A percentile compares a stretch with the other conserved stretches of the same genome.
phyloP scores from a whole-genome alignment of 2,329 filamentous ascomycete genomes.

The Ophiognomonia clavigignenti-juglandacearum region DNA sequence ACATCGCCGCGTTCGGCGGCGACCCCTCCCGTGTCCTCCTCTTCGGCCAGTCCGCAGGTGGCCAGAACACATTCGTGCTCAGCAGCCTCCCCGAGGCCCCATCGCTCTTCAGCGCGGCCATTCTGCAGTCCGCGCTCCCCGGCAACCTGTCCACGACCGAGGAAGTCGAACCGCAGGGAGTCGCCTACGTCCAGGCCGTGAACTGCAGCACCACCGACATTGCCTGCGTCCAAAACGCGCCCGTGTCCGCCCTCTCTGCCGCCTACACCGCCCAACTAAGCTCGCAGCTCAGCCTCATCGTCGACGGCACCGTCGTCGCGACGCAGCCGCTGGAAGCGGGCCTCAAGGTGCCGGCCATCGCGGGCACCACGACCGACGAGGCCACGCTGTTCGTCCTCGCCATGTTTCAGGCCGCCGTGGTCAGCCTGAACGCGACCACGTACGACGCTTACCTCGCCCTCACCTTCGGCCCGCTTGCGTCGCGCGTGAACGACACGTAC shows the following conservation, averaged over 20 bases:
- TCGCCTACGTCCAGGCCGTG: slow-evolving; percentile 1
- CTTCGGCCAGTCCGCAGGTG: slow-evolving; percentile 25
- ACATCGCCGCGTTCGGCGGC: slow-evolving; percentile 40
- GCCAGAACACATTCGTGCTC: slow-evolving; percentile 20
- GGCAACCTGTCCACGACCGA: slow-evolving; percentile 1
- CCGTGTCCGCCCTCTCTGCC: not conserved
- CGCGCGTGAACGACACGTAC: slow-evolving; percentile 9
- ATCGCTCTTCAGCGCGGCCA: slow-evolving; percentile 20
- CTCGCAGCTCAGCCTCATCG: slow-evolving; percentile 16
- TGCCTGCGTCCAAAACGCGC: slow-evolving; percentile 1
- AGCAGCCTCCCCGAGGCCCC: slow-evolving; percentile 23
- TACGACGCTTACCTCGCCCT: slow-evolving; percentile 23
- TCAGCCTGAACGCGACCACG: slow-evolving; percentile 16
- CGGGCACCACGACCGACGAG: slow-evolving; percentile 22
- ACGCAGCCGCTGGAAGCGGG: slow-evolving; percentile 21
- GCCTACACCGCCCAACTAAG: not conserved
- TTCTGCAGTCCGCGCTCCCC: slow-evolving; percentile 23
- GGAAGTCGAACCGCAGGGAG: not conserved
- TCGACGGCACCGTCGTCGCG: slow-evolving; percentile 24
- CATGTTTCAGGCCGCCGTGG: slow-evolving; percentile 13
- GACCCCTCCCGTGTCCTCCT: slow-evolving; percentile 26
- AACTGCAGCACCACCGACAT: slow-evolving; percentile 4
- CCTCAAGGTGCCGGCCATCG: slow-evolving; percentile 24
- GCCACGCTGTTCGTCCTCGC: slow-evolving; percentile 22
- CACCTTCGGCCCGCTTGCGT: slow-evolving; percentile 4